These are phyloP conservation scores for Voacanga thouarsii DNA, from an alignment of 257 asterid genomes.

Conservation along the genomic window DNA sequence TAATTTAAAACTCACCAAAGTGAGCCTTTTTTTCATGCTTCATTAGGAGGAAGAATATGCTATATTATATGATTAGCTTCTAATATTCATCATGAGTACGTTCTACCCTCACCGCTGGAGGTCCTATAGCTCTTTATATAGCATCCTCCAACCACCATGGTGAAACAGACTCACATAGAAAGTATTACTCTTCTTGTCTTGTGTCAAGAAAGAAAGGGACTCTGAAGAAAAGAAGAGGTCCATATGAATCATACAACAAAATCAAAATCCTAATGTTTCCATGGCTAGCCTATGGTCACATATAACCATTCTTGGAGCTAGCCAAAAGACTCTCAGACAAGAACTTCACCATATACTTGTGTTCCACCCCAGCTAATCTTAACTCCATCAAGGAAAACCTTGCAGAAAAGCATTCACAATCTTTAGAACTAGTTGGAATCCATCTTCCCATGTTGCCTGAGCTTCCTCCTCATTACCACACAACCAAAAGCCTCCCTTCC, in stretches of 20 bases:
- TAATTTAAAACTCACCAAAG: no score
- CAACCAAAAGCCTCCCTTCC: constrained; percentile 58
- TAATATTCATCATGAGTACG: no score
- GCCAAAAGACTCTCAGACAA: constrained; percentile 32
- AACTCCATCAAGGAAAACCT: constrained; percentile 32
- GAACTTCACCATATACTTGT: constrained; percentile 31
- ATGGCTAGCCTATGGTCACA: constrained; percentile 55
- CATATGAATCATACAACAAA: neutral
- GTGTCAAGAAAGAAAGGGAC: no score
- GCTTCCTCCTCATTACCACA: constrained; percentile 40
- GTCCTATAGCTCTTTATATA: no score
- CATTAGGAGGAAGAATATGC: no score
- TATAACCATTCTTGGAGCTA: constrained; percentile 45
- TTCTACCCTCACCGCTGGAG: no score
- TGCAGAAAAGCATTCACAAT: constrained; percentile 9
- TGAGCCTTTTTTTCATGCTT: no score
- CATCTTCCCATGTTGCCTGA: constrained; percentile 28
- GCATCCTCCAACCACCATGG: no score
- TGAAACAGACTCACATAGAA: no score
- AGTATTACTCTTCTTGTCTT: no score
- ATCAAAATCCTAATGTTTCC: constrained; percentile 30
- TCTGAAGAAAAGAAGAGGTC: neutral
- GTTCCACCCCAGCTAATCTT: constrained; percentile 44
- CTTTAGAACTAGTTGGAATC: constrained; percentile 31
- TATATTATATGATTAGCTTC: no score